Conservation (phyloP, 164 flowering plant species). For the Aristolochia californica region DNA sequence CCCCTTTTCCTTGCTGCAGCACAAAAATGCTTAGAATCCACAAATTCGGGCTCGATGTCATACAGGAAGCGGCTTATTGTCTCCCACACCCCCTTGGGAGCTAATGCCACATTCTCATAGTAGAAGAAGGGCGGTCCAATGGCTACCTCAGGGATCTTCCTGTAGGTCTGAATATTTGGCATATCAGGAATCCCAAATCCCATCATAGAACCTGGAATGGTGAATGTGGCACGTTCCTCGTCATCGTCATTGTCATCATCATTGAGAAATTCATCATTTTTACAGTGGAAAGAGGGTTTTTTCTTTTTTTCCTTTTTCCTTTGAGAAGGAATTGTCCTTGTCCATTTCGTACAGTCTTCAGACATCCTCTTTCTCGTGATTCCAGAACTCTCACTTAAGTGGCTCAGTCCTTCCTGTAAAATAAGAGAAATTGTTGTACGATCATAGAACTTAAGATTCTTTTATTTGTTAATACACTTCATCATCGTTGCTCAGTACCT, state of each 20-base stretch:
- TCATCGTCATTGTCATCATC: slow-evolving; percentile 1
- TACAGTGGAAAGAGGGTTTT: neutral
- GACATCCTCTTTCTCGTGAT: neutral
- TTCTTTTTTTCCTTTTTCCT: neutral
- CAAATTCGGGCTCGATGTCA: slow-evolving; percentile 85
- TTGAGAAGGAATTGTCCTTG: neutral
- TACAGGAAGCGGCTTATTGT: slow-evolving; percentile 61
- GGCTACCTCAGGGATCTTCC: slow-evolving; percentile 60
- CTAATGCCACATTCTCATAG: slow-evolving; percentile 86
- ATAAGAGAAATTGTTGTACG: slow-evolving; percentile 7
- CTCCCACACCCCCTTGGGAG: slow-evolving; percentile 88
- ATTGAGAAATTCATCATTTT: slow-evolving; percentile 7
- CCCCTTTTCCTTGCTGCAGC: slow-evolving; percentile 92
- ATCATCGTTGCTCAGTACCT: slow-evolving; percentile 17
- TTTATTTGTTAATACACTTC: neutral
- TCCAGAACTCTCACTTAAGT: neutral
- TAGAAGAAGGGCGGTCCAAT: slow-evolving; percentile 81
- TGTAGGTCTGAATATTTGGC: slow-evolving; percentile 10
- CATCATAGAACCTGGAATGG: slow-evolving; percentile 5
- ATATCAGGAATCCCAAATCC: slow-evolving; percentile 29
- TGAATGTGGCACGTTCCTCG: neutral
- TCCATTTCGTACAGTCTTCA: neutral
- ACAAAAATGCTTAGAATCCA: slow-evolving; percentile 73
- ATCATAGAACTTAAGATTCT: neutral
- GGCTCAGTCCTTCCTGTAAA: neutral